Percentiles rank a stretch among this genome's conserved stretches.
These are phyloP conservation scores for Emydomyces testavorans DNA, from an alignment of 2,329 filamentous ascomycete genomes.

Conservation along the genomic window DNA sequence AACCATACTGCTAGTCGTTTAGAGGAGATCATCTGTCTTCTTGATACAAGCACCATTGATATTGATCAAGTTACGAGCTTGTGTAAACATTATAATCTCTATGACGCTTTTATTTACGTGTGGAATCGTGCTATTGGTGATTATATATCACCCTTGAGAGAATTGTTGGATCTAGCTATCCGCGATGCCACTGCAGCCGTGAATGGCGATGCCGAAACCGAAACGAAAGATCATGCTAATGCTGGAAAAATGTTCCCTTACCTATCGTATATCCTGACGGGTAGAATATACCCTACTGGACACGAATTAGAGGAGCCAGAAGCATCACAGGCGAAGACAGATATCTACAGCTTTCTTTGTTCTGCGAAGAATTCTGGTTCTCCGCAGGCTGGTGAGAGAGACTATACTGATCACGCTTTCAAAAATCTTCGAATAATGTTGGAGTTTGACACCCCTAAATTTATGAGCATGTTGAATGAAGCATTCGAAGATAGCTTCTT, in stretches of 20 bases:
- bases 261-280: conserved; percentile 79
- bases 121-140: conserved; percentile 88
- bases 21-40: conserved; percentile 88
- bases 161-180: conserved; percentile 50
- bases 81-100: conserved; percentile 83
- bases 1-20: conserved; percentile 65
- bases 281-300: conserved; percentile 82
- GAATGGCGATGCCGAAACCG: conserved; percentile 42
- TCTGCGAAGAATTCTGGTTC: conserved; percentile 54
- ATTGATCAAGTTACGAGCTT: conserved; percentile 83
- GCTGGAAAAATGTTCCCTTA: conserved; percentile 92
- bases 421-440: conserved; percentile 75
- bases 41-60: conserved; percentile 83
- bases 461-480: conserved; percentile 90
- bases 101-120: conserved; percentile 90
- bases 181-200: conserved; percentile 18
- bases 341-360: conserved; percentile 89
- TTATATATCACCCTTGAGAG: conserved; percentile 80
- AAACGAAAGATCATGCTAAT: conserved; percentile 47
- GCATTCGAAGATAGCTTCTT: conserved; percentile 92
- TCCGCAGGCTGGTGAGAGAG: conserved; percentile 38
- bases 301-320: conserved; percentile 60
- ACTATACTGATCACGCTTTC: conserved; percentile 57
- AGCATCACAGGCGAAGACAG: conserved; percentile 66
- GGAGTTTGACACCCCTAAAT: conserved; percentile 79